Evolutionary conservation across 768 basidiomycete species (phyloP).

Genomic region (Lentinula aciculospora): DNA sequence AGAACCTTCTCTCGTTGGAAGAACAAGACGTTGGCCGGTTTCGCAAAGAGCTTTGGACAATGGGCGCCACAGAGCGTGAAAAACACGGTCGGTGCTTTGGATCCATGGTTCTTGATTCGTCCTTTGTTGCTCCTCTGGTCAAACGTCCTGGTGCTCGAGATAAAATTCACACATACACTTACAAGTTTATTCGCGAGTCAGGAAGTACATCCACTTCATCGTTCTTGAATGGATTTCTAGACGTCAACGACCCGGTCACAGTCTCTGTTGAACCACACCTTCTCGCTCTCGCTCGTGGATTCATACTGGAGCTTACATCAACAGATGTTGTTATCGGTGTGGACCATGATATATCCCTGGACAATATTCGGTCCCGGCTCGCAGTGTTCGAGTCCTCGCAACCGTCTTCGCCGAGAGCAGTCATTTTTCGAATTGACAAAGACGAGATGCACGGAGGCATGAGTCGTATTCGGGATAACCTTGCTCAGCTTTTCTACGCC

Average conservation of each 20-base stretch:
- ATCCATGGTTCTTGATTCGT: slow-evolving; percentile 65
- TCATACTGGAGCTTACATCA: slow-evolving; percentile 66
- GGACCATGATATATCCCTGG: slow-evolving; percentile 66
- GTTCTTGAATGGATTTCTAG: slow-evolving; percentile 76
- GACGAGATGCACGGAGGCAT: slow-evolving; percentile 89
- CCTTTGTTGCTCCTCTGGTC: not conserved
- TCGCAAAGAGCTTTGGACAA: slow-evolving; percentile 91
- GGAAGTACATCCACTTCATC: slow-evolving; percentile 21
- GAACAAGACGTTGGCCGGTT: slow-evolving; percentile 84
- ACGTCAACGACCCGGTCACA: slow-evolving; percentile 74
- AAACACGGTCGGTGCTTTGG: slow-evolving; percentile 79
- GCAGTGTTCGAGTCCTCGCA: slow-evolving; percentile 13
- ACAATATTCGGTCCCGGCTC: slow-evolving; percentile 38
- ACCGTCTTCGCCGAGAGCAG: slow-evolving; percentile 9
- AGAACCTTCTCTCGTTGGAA: slow-evolving; percentile 74
- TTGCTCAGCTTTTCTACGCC: slow-evolving; percentile 82
- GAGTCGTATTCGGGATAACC: slow-evolving; percentile 84
- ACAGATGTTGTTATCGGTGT: slow-evolving; percentile 69
- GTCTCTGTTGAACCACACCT: slow-evolving; percentile 85
- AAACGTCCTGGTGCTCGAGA: slow-evolving; percentile 2
- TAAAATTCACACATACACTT: slow-evolving; percentile 76
- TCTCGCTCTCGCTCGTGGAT: slow-evolving; percentile 81
- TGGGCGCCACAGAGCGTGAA: slow-evolving; percentile 77
- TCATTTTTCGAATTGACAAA: slow-evolving; percentile 84
- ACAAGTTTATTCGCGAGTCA: slow-evolving; percentile 53